Evolutionary conservation across 2,329 filamentous ascomycete genomes (phyloP), one percentile per base, ranked within the genome.

Genomic region (Shiraia bambusicola): DNA sequence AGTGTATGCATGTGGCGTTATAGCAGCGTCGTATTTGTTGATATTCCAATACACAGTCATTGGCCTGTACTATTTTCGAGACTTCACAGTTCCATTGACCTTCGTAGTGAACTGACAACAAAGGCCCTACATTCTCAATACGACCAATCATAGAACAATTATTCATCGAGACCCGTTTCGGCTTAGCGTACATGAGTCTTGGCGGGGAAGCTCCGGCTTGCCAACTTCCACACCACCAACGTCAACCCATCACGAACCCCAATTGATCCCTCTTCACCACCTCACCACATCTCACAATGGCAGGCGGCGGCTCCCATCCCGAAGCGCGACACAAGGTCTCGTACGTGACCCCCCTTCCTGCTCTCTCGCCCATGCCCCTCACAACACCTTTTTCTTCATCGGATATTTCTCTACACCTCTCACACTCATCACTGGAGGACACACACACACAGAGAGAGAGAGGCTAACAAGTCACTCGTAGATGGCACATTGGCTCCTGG

Each of bases 401-500:
- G 19, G 34, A 40, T 36, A 34, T 42, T 33, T 30, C 41, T 14
- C 15, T 25, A 33, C 34, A 42, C 22, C 22, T 36, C 39, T 26
- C 47, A 44, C 34, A 32, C 45, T 44, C 38, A 28, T 28, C 28
- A 38, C 39, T 25, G n/a, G 34, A 28, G 22, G 38, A 28, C 34
- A 39, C 39, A 22, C n/a, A 37, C 17, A 34, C 19, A 22, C 17
- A 17, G 15, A 27, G 25, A 40, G 8, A 36, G 11, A 32, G 13
- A 42, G 42, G 40, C 53, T 57, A 40, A 55, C 47, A 50, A 16
- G 32, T 12, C 30, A 36, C 22, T n/a, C 27, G 48, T 42, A 68
- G 65, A 56, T 68, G 56, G 54, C 61, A 65, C 54, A 66, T 68
- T 40, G 65, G 65, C 49, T 54, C 45, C 42, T 68, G 65, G 65